Base-by-base conservation (phyloP, 805 yeast species). In the Candida maltosa region DNA sequence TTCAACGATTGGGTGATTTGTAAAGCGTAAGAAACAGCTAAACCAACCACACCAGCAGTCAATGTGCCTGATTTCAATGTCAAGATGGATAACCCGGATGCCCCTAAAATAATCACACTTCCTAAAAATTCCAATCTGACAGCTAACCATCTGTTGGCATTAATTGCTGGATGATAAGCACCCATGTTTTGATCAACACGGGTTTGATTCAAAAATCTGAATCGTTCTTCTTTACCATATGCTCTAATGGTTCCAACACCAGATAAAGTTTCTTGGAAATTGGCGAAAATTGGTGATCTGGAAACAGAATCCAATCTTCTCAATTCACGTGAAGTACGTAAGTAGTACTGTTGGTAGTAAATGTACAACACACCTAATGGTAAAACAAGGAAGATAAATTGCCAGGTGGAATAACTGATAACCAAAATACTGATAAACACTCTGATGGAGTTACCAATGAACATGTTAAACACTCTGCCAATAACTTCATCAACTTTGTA, bases 101-200 rank as follows among this genome's bases (percentile, higher is more conserved):
- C 81, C 29, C 86, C 82, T 40, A 88, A 73, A 50, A 93, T 91
- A 43, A 93, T 85, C 29, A 89, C 49, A 2, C 97, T 84, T 21
- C 98, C 97, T 46, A 93, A 69, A 45, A 86, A 80, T 60, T 94
- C 97, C 41, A 93, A 72, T 53, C 99, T 76, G 8, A 87, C 95
- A 7, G 97, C 96, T 42, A 93, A 75, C 99, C 99, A 93, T 65
- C 99, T 79, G 59, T 94, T 93, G 9, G 96, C 89, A 56, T 86
- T 83, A 38, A 88, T 79, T 8, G 95, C 75, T 19, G 97, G 96
- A 69, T 87, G 94, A 52, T 77, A 87, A 0, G 97, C 97, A 49
- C 84, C 75, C 83, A 91, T 78, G 57, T 93, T 91, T 50, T 75
- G 76, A 54, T 93, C 97, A 49, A 89, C 75, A 54, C 85, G 76